These are phyloP conservation scores for Kluyveromyces starmeri DNA, from an alignment of 805 yeast species.

Conservation along the genomic window DNA sequence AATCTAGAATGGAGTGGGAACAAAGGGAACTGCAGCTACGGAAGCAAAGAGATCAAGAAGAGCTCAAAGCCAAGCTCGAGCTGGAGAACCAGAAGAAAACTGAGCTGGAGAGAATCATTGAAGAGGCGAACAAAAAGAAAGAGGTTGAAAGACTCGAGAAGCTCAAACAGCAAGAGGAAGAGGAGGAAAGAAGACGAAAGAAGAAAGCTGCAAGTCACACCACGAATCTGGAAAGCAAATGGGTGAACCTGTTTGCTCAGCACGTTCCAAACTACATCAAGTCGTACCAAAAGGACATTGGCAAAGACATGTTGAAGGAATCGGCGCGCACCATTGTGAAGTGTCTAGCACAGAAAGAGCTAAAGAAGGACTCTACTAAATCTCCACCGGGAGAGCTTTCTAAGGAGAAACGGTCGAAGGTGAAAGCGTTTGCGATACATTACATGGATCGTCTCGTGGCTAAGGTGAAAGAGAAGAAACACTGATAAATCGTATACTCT, in stretches of 20 bases:
- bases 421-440: slow-evolving; percentile 50
- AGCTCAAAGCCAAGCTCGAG: slow-evolving; percentile 17
- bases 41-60: slow-evolving; percentile 19
- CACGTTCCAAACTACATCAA: slow-evolving; percentile 73
- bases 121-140: slow-evolving; percentile 30
- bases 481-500: no score
- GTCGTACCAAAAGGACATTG: slow-evolving; percentile 55
- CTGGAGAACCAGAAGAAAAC: slow-evolving; percentile 22
- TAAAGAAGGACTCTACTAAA: slow-evolving; percentile 25
- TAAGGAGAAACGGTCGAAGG: slow-evolving; percentile 57
- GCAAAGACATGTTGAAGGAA: slow-evolving; percentile 62
- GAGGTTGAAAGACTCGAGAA: slow-evolving; percentile 16
- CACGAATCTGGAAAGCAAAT: slow-evolving; percentile 22
- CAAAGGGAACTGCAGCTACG: slow-evolving; percentile 15
- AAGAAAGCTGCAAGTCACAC: slow-evolving; percentile 12
- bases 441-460: slow-evolving; percentile 61
- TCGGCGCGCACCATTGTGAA: slow-evolving; percentile 76
- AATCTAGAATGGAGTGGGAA: slow-evolving; percentile 21
- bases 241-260: slow-evolving; percentile 49
- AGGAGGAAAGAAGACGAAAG: slow-evolving; percentile 17
- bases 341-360: slow-evolving; percentile 59
- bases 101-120: slow-evolving; percentile 32
- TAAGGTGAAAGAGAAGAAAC: slow-evolving; percentile 38
- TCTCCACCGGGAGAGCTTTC: slow-evolving; percentile 49
- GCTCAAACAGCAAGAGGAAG: slow-evolving; percentile 14